phyloP scores from a whole-genome alignment of 768 basidiomycete genomes.

The Pleurotus ostreatus region DNA sequence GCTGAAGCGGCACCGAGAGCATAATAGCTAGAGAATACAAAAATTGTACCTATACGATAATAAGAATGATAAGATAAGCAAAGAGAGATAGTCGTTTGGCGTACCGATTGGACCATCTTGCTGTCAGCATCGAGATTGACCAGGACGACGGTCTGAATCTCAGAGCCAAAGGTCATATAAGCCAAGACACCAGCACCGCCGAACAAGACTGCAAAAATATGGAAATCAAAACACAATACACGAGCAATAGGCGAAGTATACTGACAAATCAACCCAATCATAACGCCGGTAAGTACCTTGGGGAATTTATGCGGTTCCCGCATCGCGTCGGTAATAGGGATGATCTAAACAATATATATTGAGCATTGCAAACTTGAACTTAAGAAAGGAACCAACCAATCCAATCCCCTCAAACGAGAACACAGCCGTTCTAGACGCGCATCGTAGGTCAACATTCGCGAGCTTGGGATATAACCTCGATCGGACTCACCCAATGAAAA shows the following conservation, averaged over 20 bases:
- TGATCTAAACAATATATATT: slow-evolving; percentile 43
- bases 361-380: slow-evolving; percentile 7
- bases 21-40: slow-evolving; percentile 91
- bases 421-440: slow-evolving; percentile 64
- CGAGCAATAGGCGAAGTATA: slow-evolving; percentile 2
- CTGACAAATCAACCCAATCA: slow-evolving; percentile 77
- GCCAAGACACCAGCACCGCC: slow-evolving; percentile 84
- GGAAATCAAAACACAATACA: slow-evolving; percentile 6
- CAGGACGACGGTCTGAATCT: slow-evolving; percentile 90
- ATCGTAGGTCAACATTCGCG: too few relatives aligned
- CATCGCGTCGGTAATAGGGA: slow-evolving; percentile 98
- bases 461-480: background rate
- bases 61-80: too few relatives aligned
- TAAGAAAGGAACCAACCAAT: slow-evolving; percentile 44
- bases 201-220: slow-evolving; percentile 57
- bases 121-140: slow-evolving; percentile 85
- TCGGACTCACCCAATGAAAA: slow-evolving; percentile 79
- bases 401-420: slow-evolving; percentile 99
- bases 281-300: slow-evolving; percentile 80
- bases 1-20: slow-evolving; percentile 88
- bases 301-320: slow-evolving; percentile 93
- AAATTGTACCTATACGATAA: slow-evolving; percentile 59
- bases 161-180: slow-evolving; percentile 83
- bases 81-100: slow-evolving; percentile 13
- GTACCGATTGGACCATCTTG: slow-evolving; percentile 83